Conservation (phyloP, 2,329 filamentous ascomycete genomes). For the Phaeosphaeriaceae sp. region DNA sequence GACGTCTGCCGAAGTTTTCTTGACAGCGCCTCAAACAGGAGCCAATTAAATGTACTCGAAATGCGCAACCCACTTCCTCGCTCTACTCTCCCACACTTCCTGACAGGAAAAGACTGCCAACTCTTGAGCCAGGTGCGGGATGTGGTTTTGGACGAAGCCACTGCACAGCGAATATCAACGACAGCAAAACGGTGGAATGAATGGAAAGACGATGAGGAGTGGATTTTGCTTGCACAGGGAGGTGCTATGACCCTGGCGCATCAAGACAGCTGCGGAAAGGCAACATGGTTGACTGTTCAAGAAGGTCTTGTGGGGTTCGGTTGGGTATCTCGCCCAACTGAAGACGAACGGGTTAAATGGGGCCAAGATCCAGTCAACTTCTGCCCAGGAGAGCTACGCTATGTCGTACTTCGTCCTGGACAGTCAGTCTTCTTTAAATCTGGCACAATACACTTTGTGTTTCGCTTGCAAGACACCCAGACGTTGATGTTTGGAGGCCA, state of each 20-base stretch:
- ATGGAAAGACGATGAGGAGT: conserved; percentile 20
- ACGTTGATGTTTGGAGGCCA: conserved; percentile 17
- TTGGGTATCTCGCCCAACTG: conserved; percentile 11
- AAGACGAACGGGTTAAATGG: conserved; percentile 9
- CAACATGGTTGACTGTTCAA: conserved; percentile 17
- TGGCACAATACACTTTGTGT: conserved; percentile 21
- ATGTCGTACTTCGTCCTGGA: conserved; percentile 11
- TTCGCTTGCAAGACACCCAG: conserved; percentile 8
- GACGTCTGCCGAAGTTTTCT: neutral
- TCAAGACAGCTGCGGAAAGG: conserved; percentile 17
- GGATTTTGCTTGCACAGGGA: conserved; percentile 17
- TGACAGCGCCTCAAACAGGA: neutral
- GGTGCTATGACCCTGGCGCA: conserved; percentile 14
- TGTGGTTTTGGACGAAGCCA: neutral
- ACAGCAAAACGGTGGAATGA: conserved; percentile 7
- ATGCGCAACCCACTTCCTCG: conserved; percentile 8
- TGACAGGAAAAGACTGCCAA: conserved; percentile 14
- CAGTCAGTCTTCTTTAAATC: conserved; percentile 17
- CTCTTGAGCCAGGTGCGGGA: conserved; percentile 7
- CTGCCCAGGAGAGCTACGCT: conserved; percentile 8
- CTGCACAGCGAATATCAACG: conserved; percentile 11
- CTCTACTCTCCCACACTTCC: conserved; percentile 7
- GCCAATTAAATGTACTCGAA: neutral
- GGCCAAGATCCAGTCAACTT: conserved; percentile 8
- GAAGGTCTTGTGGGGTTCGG: conserved; percentile 14